Percentiles rank a stretch among this genome's conserved stretches.
These are phyloP conservation scores for Tetrahymena thermophila DNA, from an alignment of 73 alveolate genomes.

Conservation along the genomic window DNA sequence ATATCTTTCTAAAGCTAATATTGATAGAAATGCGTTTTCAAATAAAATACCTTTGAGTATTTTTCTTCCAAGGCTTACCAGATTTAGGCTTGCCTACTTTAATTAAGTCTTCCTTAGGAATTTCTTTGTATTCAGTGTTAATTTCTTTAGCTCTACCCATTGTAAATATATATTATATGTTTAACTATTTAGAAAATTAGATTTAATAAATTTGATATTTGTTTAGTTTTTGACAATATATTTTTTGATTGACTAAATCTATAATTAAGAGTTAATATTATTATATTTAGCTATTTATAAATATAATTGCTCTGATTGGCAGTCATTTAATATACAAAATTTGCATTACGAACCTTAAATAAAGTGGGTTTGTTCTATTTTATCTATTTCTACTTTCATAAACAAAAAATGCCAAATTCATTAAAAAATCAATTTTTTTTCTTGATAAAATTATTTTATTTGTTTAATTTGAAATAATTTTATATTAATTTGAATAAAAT, in stretches of 20 bases:
- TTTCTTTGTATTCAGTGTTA: background rate
- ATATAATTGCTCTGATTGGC: background rate
- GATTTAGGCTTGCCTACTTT: constrained; percentile 55
- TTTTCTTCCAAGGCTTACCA: constrained; percentile 65
- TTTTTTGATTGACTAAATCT: background rate
- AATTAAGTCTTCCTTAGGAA: background rate
- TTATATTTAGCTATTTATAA: background rate
- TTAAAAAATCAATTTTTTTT: too few relatives aligned
- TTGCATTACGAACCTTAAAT: background rate
- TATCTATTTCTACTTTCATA: background rate
- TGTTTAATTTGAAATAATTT: too few relatives aligned
- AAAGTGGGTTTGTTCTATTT: background rate
- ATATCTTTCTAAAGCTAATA: background rate
- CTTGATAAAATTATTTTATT: too few relatives aligned
- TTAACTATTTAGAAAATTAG: background rate
- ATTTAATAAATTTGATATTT: background rate
- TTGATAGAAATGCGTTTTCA: background rate
- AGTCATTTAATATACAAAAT: background rate
- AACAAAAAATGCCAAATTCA: background rate
- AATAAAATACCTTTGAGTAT: constrained; percentile 19
- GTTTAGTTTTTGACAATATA: background rate
- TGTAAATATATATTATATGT: background rate
- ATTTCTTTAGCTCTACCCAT: background rate
- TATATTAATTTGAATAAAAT: too few relatives aligned
- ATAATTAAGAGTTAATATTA: background rate